A percentile compares a stretch with the other conserved stretches of the same genome.
Conservation (phyloP, 2,329 filamentous ascomycete genomes). For the Diplodia corticola region DNA sequence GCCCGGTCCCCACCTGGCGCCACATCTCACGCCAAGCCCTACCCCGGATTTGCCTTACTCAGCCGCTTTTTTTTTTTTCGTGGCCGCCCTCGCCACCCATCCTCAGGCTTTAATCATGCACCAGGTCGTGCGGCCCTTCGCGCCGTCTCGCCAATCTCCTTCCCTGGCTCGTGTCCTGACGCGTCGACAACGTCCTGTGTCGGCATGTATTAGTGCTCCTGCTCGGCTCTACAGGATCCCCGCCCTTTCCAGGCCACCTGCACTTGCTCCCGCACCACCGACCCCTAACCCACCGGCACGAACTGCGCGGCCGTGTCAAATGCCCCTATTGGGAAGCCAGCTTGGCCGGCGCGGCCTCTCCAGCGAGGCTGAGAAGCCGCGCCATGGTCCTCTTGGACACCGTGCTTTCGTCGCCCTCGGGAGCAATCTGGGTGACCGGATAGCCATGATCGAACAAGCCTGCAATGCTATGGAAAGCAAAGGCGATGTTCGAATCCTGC, state of each 20-base stretch:
- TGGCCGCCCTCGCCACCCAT: not conserved
- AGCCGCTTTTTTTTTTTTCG: slow-evolving; percentile 4
- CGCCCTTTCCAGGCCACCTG: not conserved
- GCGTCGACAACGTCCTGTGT: not conserved
- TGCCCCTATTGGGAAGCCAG: not conserved
- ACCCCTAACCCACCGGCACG: not conserved
- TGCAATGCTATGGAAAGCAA: slow-evolving; percentile 71
- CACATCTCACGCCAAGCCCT: slow-evolving; percentile 13
- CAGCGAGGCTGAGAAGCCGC: not conserved
- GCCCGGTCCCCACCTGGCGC: not conserved
- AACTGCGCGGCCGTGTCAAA: not conserved
- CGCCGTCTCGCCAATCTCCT: not conserved
- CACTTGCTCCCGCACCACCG: not conserved
- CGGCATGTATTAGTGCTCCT: not conserved
- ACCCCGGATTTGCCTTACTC: slow-evolving; percentile 9
- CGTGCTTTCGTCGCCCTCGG: slow-evolving; percentile 83
- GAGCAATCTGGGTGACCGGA: slow-evolving; percentile 86
- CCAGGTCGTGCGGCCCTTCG: not conserved
- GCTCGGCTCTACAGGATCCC: not conserved
- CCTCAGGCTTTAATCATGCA: not conserved
- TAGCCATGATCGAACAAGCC: slow-evolving; percentile 81
- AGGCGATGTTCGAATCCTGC: slow-evolving; percentile 69
- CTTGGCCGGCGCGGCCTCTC: not conserved
- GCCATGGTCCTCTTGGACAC: not conserved
- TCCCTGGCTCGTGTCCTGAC: not conserved